Evolutionary conservation across 192 early-diverging fungal species (phyloP), one percentile per base, ranked within the genome.

Genomic region (Gigaspora rosea): DNA sequence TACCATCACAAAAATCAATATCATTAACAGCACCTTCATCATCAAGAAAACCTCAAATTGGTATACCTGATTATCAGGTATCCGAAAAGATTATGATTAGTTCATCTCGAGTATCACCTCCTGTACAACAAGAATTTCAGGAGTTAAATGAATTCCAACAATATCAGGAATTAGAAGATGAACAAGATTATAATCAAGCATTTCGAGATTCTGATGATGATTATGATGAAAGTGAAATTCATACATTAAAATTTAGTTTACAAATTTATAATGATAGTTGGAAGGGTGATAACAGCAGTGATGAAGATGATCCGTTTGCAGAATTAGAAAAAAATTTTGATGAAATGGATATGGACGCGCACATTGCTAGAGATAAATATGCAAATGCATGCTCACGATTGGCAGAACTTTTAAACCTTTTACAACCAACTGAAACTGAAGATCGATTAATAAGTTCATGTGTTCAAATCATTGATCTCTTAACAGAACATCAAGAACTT

Each of bases 271-370:
- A 81, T 65, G 79, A 82, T 20, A 84, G 83, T 62, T 84, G 83
- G 83, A 78, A 64, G 56, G 80, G 83, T 35, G 80, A 84, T 50
- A 84, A 84, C 54, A 73, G 76, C 22, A 81, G 76, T 57, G 85
- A 86, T 36, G 85, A 86, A 35, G 86, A 84, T 41, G 86, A 87
- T 57, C 86, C 85, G 20, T 86, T 87, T 75, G 78, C 78, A 4
- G 82, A 83, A 46, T 78, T 87, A 4, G 82, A 87, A 33, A 82
- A 86, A 75, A 79, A 78, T n/a, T 84, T 86, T 52, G 83, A 85
- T 41, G 86, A 86, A 58, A 82, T 80, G 62, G 85, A 87, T 73
- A 63, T 87, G 32, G 80, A 86, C 62, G 85, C 84, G 13, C 82
- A 85, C 51, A 81, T 83, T 58, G 84, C 83, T 3, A 71, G 81